Conservation (phyloP, 768 basidiomycete genomes). For the Phanerodontia chrysosporium region DNA sequence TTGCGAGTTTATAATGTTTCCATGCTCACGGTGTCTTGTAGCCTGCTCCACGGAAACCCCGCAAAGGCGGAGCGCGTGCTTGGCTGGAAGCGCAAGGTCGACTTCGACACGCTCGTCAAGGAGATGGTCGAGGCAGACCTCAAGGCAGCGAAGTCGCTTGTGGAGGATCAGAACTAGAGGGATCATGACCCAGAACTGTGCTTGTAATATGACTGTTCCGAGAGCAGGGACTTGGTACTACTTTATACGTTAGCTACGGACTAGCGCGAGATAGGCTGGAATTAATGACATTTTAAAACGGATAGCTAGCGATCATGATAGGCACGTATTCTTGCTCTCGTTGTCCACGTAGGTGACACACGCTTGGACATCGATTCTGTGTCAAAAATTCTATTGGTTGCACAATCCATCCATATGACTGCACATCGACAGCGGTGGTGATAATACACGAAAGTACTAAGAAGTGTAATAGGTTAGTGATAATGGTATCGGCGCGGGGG, state of each 20-base stretch:
- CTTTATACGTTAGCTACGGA: not conserved
- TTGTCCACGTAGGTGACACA: no score
- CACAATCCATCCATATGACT: not conserved
- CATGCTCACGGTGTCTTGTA: constrained; percentile 23
- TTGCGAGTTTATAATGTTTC: not conserved
- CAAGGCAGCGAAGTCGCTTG: constrained; percentile 63
- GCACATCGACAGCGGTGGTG: not conserved
- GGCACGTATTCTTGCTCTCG: no score
- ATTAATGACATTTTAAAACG: not conserved
- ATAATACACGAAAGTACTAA: constrained; percentile 1
- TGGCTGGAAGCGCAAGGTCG: constrained; percentile 86
- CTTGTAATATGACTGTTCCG: not conserved
- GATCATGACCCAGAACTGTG: not conserved
- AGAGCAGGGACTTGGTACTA: not conserved
- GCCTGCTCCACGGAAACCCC: constrained; percentile 82
- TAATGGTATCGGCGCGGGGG: constrained; percentile 6
- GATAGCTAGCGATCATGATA: no score
- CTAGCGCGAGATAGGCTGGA: not conserved
- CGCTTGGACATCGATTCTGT: not conserved
- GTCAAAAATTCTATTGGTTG: not conserved
- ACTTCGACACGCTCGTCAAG: constrained; percentile 79
- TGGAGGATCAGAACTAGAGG: constrained; percentile 78
- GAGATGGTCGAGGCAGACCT: constrained; percentile 91
- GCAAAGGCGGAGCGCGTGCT: constrained; percentile 85
- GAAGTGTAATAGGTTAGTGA: not conserved